Evolutionary conservation across 2,329 filamentous ascomycete species (phyloP).

Genomic region (Ophiocordyceps unilateralis): DNA sequence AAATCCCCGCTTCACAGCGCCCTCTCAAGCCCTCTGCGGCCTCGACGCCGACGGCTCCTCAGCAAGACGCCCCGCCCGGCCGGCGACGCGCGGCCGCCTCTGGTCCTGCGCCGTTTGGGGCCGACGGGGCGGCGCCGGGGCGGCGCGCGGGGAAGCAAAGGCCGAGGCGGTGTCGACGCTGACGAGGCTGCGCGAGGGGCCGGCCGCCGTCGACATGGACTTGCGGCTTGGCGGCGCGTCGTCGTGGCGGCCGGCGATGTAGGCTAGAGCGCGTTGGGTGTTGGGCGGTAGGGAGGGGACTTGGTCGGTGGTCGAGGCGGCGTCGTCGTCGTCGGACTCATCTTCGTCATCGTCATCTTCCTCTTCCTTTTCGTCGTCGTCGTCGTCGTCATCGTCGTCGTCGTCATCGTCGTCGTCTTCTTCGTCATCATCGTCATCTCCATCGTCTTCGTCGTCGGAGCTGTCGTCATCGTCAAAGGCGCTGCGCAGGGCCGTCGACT

Average conservation of each 20-base stretch:
- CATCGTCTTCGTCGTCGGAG: conserved; percentile 21
- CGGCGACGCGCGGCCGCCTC: conserved; percentile 18
- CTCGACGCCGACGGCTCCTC: too few relatives aligned
- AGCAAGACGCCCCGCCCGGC: too few relatives aligned
- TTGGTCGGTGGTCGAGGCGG: conserved; percentile 15
- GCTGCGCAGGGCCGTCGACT: conserved; percentile 22
- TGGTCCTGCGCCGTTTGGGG: conserved; percentile 38
- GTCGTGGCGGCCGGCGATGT: conserved; percentile 27
- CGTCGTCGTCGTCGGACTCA: conserved; percentile 23
- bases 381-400: conserved; percentile 18
- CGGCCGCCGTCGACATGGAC: too few relatives aligned
- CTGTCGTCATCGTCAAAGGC: conserved; percentile 34
- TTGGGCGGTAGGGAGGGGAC: conserved; percentile 23
- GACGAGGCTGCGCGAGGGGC: conserved; percentile 15
- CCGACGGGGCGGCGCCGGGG: conserved; percentile 15
- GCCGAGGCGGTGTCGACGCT: conserved; percentile 15
- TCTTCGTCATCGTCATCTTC: conserved; percentile 19
- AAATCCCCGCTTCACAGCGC: too few relatives aligned
- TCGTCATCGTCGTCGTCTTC: conserved; percentile 19
- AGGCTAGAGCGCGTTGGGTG: conserved; percentile 32
- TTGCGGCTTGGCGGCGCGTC: conserved; percentile 7
- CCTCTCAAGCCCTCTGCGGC: too few relatives aligned
- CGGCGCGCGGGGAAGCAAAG: conserved; percentile 2
- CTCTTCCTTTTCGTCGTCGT: conserved; percentile 20
- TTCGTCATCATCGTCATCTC: conserved; percentile 20